Percentiles rank a stretch among this genome's conserved stretches.
These are phyloP conservation scores for Croton laevigatus DNA, from an alignment of 441 rosid genomes.

Conservation along the genomic window DNA sequence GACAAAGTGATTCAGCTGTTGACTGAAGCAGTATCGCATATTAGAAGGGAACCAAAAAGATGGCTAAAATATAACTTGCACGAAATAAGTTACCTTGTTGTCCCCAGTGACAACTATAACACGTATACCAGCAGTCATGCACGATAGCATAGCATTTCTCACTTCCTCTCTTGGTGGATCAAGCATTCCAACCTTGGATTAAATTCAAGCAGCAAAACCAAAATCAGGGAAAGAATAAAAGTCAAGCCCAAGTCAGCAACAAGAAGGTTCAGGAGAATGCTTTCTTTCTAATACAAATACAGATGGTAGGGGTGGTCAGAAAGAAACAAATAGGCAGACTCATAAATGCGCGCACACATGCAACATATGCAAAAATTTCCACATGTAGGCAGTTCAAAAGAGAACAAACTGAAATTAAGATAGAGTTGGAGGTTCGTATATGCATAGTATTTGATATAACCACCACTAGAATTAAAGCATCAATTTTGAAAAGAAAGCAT, in stretches of 20 bases:
- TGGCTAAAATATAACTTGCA: conserved; percentile 15
- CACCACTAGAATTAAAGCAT: conserved; percentile 10
- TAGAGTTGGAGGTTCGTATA: not conserved
- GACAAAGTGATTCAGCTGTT: conserved; percentile 96
- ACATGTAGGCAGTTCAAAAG: not conserved
- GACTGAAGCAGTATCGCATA: conserved; percentile 52
- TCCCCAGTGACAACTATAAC: conserved; percentile 99
- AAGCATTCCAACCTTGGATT: conserved; percentile 91
- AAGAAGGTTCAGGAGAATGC: not conserved
- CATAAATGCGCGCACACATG: not conserved
- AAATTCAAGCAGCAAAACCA: not conserved
- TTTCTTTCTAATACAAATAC: not conserved
- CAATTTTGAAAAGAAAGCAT: conserved; percentile 58
- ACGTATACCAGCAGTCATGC: conserved; percentile 99
- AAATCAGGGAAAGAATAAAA: conserved; percentile 9
- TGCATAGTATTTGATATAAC: not conserved
- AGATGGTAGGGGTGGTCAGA: not conserved
- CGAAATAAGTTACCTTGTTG: conserved; percentile 66
- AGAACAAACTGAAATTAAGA: conserved; percentile 4
- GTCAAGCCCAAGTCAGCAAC: not conserved
- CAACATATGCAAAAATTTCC: not conserved
- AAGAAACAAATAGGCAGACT: too few relatives aligned
- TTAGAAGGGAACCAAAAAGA: conserved; percentile 28
- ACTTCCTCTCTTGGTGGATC: conserved; percentile 99
- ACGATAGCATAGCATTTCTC: conserved; percentile 89